phyloP scores from a whole-genome alignment of 2,329 filamentous ascomycete species.

The Claviceps sp. region DNA sequence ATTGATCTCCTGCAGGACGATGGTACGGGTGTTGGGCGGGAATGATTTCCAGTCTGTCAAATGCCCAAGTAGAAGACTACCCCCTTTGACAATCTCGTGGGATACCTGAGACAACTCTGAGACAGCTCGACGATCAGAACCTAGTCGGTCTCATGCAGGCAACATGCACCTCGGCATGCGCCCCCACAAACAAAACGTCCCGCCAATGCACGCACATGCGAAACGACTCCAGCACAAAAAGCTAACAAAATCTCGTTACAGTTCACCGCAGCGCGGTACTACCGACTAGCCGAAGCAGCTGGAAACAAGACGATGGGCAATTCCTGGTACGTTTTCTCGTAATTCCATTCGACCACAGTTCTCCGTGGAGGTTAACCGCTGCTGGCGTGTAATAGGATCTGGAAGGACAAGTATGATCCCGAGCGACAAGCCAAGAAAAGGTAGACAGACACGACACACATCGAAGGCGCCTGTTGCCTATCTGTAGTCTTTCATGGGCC shows the following conservation, averaged over 20 bases:
- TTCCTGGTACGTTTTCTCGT: constrained; percentile 60
- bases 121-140: no score
- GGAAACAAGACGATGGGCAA: constrained; percentile 88
- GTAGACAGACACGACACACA: constrained; percentile 5
- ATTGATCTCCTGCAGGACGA: no score
- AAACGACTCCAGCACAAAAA: constrained; percentile 4
- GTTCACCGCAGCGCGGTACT: constrained; percentile 78
- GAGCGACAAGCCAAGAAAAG: constrained; percentile 29
- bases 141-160: neutral
- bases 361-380: constrained; percentile 1
- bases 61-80: no score
- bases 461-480: no score
- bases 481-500: no score
- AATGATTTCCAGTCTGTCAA: no score
- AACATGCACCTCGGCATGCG: neutral
- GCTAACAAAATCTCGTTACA: constrained; percentile 32
- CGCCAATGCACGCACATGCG: neutral
- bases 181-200: neutral
- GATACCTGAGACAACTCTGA: no score
- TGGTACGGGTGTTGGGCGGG: no score
- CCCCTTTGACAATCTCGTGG: no score
- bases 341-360: constrained; percentile 4
- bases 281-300: constrained; percentile 77
- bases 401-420: constrained; percentile 87
- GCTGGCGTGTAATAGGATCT: constrained; percentile 54